Base-by-base conservation (phyloP, 2,329 filamentous ascomycete species). In the Chrysosporium keratinophilum region DNA sequence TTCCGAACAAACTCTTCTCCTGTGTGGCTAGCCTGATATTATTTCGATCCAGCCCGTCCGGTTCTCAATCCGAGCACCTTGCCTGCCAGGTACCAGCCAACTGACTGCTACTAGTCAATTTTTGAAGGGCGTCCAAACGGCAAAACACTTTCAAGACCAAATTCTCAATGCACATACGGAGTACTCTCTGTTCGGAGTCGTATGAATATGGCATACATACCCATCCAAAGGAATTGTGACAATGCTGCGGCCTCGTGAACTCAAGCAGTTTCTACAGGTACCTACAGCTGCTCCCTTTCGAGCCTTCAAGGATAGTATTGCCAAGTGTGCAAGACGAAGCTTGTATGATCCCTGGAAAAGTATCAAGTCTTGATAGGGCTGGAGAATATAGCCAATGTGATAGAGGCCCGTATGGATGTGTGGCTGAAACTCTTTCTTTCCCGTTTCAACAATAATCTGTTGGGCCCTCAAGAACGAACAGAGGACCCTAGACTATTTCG, bases 21-120 rank as follows among this genome's bases (percentile, higher is more conserved):
- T 28, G 23, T 28, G 23, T 28, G 23, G 23, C 23, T 28, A 37
- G 35, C 11, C 11, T 2, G 3, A 37, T 20, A 37, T 39, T 37
- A 48, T 48, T 48, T 48, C 45, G 37, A 48, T 48, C 45, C 45
- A 28, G 45, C n/a, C 45, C 34, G 34, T 28, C 45, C 2, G 37
- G 34, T 37, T 39, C 17, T 11, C 5, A 48, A 23, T 48, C 19
- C 14, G 12, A 9, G 12, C 35, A 12, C 11, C 12, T 39, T 39
- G 10, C 12, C 45, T 48, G 45, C 12, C 45, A 48, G 45, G 45
- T 17, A 28, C 23, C 3, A 7, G 7, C n/a, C n/a, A n/a, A n/a
- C n/a, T n/a, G n/a, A n/a, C n/a, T n/a, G 23, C 3, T 28, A 28
- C 23, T 7, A 28, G 23, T 28, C 23, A 28, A 28, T 28, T 28